Percentiles rank a stretch among this genome's conserved stretches.
Conservation (phyloP, 768 basidiomycete species). For the Hydnomerulius pinastri region DNA sequence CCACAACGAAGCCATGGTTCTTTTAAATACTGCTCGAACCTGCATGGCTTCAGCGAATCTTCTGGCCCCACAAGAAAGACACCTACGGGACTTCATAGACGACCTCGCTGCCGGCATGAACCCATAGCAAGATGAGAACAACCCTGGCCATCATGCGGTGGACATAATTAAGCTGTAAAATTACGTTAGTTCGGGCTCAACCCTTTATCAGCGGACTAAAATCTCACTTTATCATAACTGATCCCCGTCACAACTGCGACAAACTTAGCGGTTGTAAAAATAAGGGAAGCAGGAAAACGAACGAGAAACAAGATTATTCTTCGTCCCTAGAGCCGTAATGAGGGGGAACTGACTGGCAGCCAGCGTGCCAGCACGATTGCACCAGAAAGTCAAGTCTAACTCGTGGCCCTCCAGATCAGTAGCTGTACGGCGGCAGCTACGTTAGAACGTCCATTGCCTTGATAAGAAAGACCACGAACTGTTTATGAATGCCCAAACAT, state of each 20-base stretch:
- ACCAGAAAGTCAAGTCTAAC: slow-evolving; percentile 24
- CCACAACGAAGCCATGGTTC: slow-evolving; percentile 27
- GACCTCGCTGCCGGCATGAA: slow-evolving; percentile 48
- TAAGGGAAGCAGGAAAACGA: slow-evolving; percentile 10
- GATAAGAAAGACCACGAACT: slow-evolving; percentile 35
- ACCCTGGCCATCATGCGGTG: slow-evolving; percentile 50
- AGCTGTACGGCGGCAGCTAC: slow-evolving; percentile 11
- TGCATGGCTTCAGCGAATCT: background rate
- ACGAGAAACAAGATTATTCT: slow-evolving; percentile 56
- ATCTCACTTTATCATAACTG: slow-evolving; percentile 46
- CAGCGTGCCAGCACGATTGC: slow-evolving; percentile 43
- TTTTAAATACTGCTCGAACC: slow-evolving; percentile 7
- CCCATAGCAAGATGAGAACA: slow-evolving; percentile 46
- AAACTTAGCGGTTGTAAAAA: background rate
- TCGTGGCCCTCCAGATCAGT: slow-evolving; percentile 21
- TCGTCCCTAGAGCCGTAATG: slow-evolving; percentile 57
- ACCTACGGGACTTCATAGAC: background rate
- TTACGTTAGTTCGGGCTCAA: background rate
- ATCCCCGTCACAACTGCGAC: slow-evolving; percentile 52
- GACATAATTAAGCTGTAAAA: slow-evolving; percentile 31
- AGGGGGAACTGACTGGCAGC: slow-evolving; percentile 54
- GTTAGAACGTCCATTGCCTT: too few species aligned
- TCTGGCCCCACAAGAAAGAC: background rate
- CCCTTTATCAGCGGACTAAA: slow-evolving; percentile 1
- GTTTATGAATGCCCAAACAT: slow-evolving; percentile 44